phyloP scores from a whole-genome alignment of 306 rosid genomes.

The Quercus robur region DNA sequence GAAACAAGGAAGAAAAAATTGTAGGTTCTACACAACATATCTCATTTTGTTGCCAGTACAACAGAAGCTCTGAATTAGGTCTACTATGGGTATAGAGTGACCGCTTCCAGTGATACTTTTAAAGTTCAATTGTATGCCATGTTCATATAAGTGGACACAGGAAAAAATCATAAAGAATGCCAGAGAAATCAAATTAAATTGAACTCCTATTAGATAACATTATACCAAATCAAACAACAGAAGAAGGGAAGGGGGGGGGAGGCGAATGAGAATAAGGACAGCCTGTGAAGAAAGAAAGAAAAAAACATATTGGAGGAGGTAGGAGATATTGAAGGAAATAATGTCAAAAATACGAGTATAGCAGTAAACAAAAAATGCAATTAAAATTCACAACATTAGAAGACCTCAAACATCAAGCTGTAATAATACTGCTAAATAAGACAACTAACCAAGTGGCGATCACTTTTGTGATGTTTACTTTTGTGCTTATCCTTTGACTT shows the following conservation, averaged over 20 bases:
- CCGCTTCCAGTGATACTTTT: not conserved
- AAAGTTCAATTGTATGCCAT: not conserved
- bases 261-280: not conserved
- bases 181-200: not conserved
- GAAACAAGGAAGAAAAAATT: not conserved
- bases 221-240: not conserved
- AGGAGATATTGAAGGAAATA: not conserved
- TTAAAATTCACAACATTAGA: not conserved
- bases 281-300: not conserved
- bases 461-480: constrained; percentile 49
- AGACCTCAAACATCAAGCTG: not conserved
- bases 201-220: not conserved
- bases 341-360: not conserved
- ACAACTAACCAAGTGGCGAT: constrained; percentile 46
- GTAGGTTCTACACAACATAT: not conserved
- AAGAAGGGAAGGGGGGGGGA: too few relatives aligned
- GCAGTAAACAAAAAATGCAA: not conserved
- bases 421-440: constrained; percentile 9
- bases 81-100: not conserved
- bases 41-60: not conserved
- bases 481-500: constrained; percentile 64
- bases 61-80: not conserved
- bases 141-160: not conserved
- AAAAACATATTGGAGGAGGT: not conserved
- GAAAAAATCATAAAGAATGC: not conserved